Percentiles rank a stretch among this genome's conserved stretches.
These are phyloP conservation scores for Simplicillium sp. DNA, from an alignment of 2,329 filamentous ascomycete genomes.

Conservation along the genomic window DNA sequence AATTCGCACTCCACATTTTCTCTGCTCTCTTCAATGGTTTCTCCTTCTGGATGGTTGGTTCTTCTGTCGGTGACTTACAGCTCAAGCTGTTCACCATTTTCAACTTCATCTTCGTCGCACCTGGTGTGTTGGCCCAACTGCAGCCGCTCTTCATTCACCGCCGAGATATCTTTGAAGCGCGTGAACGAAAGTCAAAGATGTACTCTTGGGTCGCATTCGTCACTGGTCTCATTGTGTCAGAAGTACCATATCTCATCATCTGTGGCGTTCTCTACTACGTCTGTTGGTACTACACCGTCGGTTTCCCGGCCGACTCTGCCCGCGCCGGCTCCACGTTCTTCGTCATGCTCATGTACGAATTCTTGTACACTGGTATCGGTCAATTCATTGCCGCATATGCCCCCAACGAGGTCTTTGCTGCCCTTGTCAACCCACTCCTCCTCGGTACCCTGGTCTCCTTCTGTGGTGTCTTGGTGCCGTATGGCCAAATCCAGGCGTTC, in stretches of 20 bases:
- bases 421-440: constrained; percentile 46
- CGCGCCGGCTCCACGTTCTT: constrained; percentile 44
- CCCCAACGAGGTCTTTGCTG: constrained; percentile 50
- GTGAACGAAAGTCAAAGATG: constrained; percentile 53
- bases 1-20: constrained; percentile 45
- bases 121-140: constrained; percentile 47
- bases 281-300: constrained; percentile 51
- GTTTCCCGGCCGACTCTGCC: constrained; percentile 31
- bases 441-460: constrained; percentile 56
- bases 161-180: constrained; percentile 46
- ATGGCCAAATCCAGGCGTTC: constrained; percentile 49
- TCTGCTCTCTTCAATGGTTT: constrained; percentile 52
- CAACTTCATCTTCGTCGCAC: constrained; percentile 54
- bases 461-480: constrained; percentile 67
- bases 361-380: constrained; percentile 50
- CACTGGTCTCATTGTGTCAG: constrained; percentile 38
- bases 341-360: constrained; percentile 50
- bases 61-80: constrained; percentile 40
- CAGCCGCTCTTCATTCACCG: constrained; percentile 49
- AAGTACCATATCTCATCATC: constrained; percentile 34
- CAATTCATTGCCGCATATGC: constrained; percentile 56
- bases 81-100: constrained; percentile 50
- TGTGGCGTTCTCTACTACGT: constrained; percentile 37
- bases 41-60: constrained; percentile 49
- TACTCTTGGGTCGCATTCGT: constrained; percentile 52